These are phyloP conservation scores for Ramularia endophylla DNA, from an alignment of 2,329 filamentous ascomycete species.

Conservation along the genomic window DNA sequence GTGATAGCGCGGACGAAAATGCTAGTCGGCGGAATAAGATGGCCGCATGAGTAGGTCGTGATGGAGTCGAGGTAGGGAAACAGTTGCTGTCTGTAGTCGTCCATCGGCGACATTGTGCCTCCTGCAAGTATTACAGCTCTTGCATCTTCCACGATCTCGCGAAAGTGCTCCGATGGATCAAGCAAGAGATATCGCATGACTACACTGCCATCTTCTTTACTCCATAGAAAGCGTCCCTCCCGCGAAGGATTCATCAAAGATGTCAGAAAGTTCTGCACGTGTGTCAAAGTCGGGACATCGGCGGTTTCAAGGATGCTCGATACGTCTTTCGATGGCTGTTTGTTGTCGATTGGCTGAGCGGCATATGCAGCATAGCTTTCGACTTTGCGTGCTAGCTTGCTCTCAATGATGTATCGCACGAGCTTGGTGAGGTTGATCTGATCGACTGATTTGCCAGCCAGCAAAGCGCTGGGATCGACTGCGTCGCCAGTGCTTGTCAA, in stretches of 20 bases:
- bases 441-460: conserved; percentile 80
- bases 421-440: conserved; percentile 93
- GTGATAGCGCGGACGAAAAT: conserved; percentile 70
- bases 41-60: conserved; percentile 81
- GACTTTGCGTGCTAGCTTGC: conserved; percentile 88
- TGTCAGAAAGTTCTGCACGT: conserved; percentile 64
- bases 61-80: conserved; percentile 70
- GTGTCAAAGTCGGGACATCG: conserved; percentile 50
- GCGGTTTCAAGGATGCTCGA: conserved; percentile 1
- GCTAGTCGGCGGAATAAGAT: conserved; percentile 81
- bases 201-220: conserved; percentile 45
- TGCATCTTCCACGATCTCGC: conserved; percentile 76
- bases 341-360: conserved; percentile 37
- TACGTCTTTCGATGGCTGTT: conserved; percentile 9
- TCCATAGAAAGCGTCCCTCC: conserved; percentile 57
- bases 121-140: conserved; percentile 85
- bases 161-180: conserved; percentile 87
- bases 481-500: conserved; percentile 53
- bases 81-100: conserved; percentile 79
- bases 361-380: conserved; percentile 73
- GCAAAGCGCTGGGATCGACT: conserved; percentile 64
- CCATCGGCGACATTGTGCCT: conserved; percentile 96
- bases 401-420: conserved; percentile 80
- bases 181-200: conserved; percentile 79
- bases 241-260: conserved; percentile 79